Evolutionary conservation across 345 rosid genomes (phyloP).

Genomic region (Clausena lansium): DNA sequence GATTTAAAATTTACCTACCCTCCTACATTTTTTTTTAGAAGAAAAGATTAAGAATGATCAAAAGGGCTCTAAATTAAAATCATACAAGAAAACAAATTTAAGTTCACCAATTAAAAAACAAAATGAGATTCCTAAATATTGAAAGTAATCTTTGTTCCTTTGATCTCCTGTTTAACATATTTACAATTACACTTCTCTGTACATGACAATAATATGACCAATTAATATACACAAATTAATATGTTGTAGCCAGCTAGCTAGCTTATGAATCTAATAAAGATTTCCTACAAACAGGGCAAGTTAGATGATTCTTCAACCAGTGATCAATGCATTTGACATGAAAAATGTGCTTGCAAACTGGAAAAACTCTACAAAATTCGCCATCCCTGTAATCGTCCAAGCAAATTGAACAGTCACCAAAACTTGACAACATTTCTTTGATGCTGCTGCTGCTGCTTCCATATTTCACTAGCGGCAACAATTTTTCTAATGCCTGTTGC

Average conservation of each 20-base stretch:
- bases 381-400: not conserved
- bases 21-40: too few species aligned
- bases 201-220: too few species aligned
- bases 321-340: slow-evolving; percentile 23
- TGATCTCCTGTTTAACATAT: not conserved
- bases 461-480: slow-evolving; percentile 11
- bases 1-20: too few species aligned
- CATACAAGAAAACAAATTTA: not conserved
- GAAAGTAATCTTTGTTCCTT: not conserved
- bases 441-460: not conserved
- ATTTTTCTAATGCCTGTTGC: slow-evolving; percentile 11
- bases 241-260: too few species aligned
- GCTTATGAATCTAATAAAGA: not conserved
- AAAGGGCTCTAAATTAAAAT: not conserved
- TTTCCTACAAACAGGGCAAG: slow-evolving; percentile 20
- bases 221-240: too few species aligned
- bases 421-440: not conserved
- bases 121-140: not conserved
- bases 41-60: too few species aligned
- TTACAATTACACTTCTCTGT: not conserved
- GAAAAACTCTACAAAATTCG: slow-evolving; percentile 2
- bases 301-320: slow-evolving; percentile 22
- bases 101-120: not conserved
- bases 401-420: not conserved
- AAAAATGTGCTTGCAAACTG: slow-evolving; percentile 19